Evolutionary conservation across 306 rosid genomes (phyloP).

Genomic region (Oemleria cerasiformis): DNA sequence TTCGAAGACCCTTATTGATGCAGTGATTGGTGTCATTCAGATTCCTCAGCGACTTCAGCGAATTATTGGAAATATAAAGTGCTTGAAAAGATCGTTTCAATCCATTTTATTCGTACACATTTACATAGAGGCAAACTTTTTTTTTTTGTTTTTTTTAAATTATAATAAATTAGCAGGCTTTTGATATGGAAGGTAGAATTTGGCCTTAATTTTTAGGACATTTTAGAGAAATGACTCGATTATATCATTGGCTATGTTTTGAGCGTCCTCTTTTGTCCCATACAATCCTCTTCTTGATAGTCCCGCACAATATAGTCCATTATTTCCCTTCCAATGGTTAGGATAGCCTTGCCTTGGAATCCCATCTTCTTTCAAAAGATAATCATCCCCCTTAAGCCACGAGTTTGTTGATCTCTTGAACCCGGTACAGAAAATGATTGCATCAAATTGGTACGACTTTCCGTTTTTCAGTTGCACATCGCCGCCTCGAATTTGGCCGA

Average conservation of each 20-base stretch:
- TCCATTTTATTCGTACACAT: too few relatives aligned
- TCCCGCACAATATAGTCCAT: slow-evolving; percentile 65
- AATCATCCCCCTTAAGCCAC: slow-evolving; percentile 80
- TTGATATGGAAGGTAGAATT: background rate
- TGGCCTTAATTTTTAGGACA: background rate
- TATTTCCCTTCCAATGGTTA: slow-evolving; percentile 65
- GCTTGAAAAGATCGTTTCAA: too few relatives aligned
- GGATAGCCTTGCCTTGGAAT: slow-evolving; percentile 48
- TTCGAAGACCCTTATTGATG: too few relatives aligned
- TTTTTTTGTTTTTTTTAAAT: too few relatives aligned
- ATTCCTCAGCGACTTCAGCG: too few relatives aligned
- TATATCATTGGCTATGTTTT: slow-evolving; percentile 48
- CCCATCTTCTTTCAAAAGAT: slow-evolving; percentile 58
- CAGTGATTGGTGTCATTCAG: too few relatives aligned
- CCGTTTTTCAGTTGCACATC: slow-evolving; percentile 45
- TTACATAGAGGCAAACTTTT: too few relatives aligned
- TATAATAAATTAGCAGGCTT: background rate
- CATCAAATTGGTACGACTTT: slow-evolving; percentile 41
- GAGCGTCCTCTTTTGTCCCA: slow-evolving; percentile 55
- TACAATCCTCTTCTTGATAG: slow-evolving; percentile 53
- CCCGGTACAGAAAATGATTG: slow-evolving; percentile 72
- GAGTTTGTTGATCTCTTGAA: slow-evolving; percentile 59
- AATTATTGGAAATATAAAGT: too few relatives aligned
- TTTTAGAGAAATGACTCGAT: slow-evolving; percentile 21
- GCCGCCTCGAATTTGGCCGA: slow-evolving; percentile 37